Evolutionary conservation across 2,329 filamentous ascomycete genomes (phyloP).

Genomic region (Stylonectria norvegica): DNA sequence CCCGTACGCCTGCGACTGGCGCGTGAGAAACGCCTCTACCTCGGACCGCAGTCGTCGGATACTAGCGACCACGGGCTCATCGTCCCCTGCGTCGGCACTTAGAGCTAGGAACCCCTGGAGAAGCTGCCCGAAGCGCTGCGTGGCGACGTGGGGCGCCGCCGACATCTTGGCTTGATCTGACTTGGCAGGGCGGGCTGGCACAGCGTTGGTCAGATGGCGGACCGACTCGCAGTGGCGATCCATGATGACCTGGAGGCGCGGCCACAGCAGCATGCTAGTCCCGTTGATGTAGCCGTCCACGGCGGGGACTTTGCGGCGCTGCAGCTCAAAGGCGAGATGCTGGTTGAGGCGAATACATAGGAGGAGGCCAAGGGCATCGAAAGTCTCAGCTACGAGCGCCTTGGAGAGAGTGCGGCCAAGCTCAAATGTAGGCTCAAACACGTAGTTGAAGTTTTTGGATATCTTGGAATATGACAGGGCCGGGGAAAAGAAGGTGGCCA

Average conservation of each 20-base stretch:
- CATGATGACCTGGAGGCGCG: constrained; percentile 90
- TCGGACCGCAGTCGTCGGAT: constrained; percentile 73
- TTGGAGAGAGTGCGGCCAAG: constrained; percentile 76
- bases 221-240: constrained; percentile 89
- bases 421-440: constrained; percentile 87
- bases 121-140: constrained; percentile 93
- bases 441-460: constrained; percentile 77
- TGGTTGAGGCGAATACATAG: constrained; percentile 93
- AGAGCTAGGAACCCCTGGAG: constrained; percentile 79
- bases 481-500: constrained; percentile 84
- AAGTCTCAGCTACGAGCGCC: constrained; percentile 69
- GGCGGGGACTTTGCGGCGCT: constrained; percentile 83
- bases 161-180: constrained; percentile 60
- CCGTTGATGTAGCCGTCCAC: constrained; percentile 91
- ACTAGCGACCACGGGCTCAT: constrained; percentile 85
- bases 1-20: constrained; percentile 70
- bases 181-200: constrained; percentile 43
- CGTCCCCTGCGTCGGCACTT: constrained; percentile 86
- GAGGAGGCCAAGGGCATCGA: constrained; percentile 81
- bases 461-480: constrained; percentile 72
- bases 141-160: constrained; percentile 84
- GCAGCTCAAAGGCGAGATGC: constrained; percentile 88
- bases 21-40: constrained; percentile 77
- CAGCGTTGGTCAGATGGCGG: constrained; percentile 55
- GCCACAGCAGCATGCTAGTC: constrained; percentile 95